phyloP scores from a whole-genome alignment of 1,139 yeast genomes.

The Pichia sp. region DNA sequence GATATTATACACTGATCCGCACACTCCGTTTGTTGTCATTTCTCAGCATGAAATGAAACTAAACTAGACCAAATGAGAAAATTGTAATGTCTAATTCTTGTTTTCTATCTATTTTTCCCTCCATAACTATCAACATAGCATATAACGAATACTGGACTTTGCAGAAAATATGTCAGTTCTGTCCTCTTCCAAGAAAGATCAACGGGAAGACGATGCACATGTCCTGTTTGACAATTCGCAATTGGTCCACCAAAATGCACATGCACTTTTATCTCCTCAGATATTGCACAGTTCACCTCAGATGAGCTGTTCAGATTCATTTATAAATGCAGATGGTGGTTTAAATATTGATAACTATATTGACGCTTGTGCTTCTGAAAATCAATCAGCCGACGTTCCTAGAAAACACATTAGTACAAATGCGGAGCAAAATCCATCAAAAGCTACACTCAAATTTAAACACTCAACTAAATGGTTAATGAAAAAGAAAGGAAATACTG shows the following conservation, averaged over 20 bases:
- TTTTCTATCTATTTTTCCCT: background rate
- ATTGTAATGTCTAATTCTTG: background rate
- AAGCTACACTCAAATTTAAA: conserved; percentile 2
- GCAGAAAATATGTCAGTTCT: background rate
- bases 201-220: background rate
- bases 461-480: conserved; percentile 9
- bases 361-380: background rate
- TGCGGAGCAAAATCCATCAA: background rate
- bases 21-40: background rate
- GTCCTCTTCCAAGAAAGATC: background rate
- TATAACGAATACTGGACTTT: background rate
- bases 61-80: background rate
- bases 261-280: background rate
- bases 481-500: background rate
- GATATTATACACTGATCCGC: too few relatives aligned
- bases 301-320: background rate
- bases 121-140: background rate
- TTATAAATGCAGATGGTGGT: background rate
- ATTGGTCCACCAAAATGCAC: background rate
- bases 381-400: background rate
- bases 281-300: background rate
- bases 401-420: background rate
- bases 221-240: background rate
- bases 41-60: background rate
- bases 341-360: background rate